Evolutionary conservation across 257 asterid species (phyloP).

Genomic region (Solanum bulbocastanum): DNA sequence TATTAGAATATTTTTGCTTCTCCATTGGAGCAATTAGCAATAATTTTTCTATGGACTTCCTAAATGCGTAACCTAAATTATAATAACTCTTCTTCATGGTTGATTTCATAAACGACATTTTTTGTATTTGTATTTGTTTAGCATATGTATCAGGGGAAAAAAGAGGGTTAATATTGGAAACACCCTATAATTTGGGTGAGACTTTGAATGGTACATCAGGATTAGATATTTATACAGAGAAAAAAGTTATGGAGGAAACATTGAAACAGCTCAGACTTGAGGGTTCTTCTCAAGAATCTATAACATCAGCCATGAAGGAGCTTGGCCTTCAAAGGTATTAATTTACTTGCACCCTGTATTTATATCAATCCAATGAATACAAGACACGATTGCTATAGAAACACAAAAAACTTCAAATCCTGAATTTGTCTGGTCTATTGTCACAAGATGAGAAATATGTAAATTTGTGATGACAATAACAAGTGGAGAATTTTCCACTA

Average conservation of each 20-base stretch:
- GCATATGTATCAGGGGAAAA: constrained; percentile 39
- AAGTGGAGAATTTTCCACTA: neutral
- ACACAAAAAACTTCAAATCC: neutral
- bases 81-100: no score
- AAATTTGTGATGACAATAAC: neutral
- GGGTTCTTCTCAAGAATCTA: constrained; percentile 3
- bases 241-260: constrained; percentile 15
- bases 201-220: constrained; percentile 25
- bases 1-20: neutral
- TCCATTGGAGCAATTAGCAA: neutral
- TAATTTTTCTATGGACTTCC: no score
- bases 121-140: neutral
- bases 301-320: constrained; percentile 23
- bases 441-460: neutral
- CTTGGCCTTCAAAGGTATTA: constrained; percentile 30
- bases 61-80: no score
- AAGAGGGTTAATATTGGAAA: constrained; percentile 24
- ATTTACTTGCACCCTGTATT: neutral
- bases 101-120: neutral
- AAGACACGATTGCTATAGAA: neutral
- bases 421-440: neutral
- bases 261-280: constrained; percentile 13
- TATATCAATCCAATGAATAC: neutral
- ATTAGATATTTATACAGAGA: constrained; percentile 28
- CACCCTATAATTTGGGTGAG: constrained; percentile 18